Base-by-base conservation (phyloP, 2,329 filamentous ascomycete species). In the Arthrobotrys megalospora region DNA sequence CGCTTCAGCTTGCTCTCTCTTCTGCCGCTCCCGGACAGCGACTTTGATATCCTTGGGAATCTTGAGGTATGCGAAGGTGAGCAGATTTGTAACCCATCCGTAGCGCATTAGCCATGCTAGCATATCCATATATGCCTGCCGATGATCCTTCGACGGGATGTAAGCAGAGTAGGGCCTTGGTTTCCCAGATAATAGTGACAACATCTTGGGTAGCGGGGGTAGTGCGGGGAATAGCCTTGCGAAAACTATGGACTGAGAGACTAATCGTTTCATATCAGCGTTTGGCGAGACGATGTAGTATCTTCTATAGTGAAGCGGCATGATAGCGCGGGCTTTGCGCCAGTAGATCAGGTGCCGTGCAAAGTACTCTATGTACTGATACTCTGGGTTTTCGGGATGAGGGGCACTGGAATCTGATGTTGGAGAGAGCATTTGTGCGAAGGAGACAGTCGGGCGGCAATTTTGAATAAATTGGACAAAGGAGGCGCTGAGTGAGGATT, bases 281-380 rank as follows among this genome's bases (percentile, higher is more conserved):
- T 97, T 96, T 0, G 95, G 94, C 1, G 93, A 96, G 32, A 97
- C 89, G 38, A 98, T 92, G 84, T 98, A 99, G 10, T 91, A 92
- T 83, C 98, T 94, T 58, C 94, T 89, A 50, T 92, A 92, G 82
- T 97, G 94, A 5, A 99, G 88, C 0, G 96, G 96, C 3, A 93
- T 92, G 47, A 98, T 95, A 14, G 95, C 92, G 77, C 96, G 92
- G 55, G 95, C 96, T 72, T 94, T 91, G 24, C 96, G 91, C 94
- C 95, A 98, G 85, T 96, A 97, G 79, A 98, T 94, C 80, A 99
- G 91, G 85, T 98, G 96, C 73, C 93, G 92, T 8, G 94, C 94
- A 79, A 97, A 92, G 91, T 80, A 98, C 91, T 81, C 97, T 93
- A 36, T 90, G 88, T 0, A 96, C 87, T 2, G 92, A 90, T 65